Base-by-base conservation (phyloP, 768 basidiomycete species). In the Chalciporus piperatus region DNA sequence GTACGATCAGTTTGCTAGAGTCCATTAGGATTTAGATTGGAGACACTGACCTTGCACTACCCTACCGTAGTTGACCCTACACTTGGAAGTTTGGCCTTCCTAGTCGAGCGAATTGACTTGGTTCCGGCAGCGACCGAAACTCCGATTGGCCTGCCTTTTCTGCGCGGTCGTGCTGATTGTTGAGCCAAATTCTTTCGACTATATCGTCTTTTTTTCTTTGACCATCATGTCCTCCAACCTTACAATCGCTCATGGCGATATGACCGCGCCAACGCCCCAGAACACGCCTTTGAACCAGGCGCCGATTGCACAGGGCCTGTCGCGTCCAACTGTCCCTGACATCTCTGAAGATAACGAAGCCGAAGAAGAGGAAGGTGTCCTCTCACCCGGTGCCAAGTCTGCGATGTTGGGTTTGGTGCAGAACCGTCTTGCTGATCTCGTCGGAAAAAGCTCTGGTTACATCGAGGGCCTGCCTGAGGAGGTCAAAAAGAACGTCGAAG, bases 361-460 rank as follows among this genome's bases (percentile, higher is more conserved):
- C 19, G 85, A 81, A 49, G 87, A 80, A 27, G 83, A 81, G 35
- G 78, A 78, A 41, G 63, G 60, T 25, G 69, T 71, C 51, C 72
- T 77, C 39, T 67, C 70, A 5, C 75, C 72, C 19, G 64, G 75
- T 47, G 71, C 82, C 9, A 75, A 81, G 70, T 76, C 80, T 59
- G 85, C 86, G 17, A 85, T 92, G 76, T 74, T 92, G 40, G 85
- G 83, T 47, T 79, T 98, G 70, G 92, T 98, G 13, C 92, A 98
- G 57, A 86, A 86, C 59, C 87, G 84, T 70, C 87, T 99, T 55
- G 83, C 84, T 32, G 78, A 77, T 60, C 84, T 99, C 33, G 74
- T 98, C 57, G 96, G 96, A 44, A 86, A 85, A 70, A 92, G 91
- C 65, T 95, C 92, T 13, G 94, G 94, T 13, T 99, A 99, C 74